phyloP scores from a whole-genome alignment of 805 yeast species.

The Candida railenensis region DNA sequence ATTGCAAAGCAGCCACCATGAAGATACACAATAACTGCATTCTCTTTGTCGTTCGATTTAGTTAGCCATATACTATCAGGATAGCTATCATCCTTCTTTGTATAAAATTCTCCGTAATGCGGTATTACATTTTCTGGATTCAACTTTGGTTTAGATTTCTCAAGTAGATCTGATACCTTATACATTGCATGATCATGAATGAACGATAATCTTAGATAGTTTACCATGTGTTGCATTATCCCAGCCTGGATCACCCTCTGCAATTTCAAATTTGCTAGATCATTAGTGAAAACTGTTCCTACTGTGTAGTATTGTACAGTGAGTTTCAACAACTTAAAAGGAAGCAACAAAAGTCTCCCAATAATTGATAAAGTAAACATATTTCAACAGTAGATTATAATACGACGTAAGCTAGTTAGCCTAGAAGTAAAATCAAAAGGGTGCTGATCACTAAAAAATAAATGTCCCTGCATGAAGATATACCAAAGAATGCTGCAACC shows the following conservation, averaged over 20 bases:
- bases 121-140: not conserved
- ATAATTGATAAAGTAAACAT: not conserved
- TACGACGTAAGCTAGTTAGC: too few relatives aligned
- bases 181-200: not conserved
- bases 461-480: too few relatives aligned
- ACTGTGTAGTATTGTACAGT: not conserved
- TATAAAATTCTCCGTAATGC: not conserved
- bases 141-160: not conserved
- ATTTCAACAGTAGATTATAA: too few relatives aligned
- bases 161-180: not conserved
- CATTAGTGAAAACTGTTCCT: not conserved
- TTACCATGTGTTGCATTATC: conserved; percentile 2
- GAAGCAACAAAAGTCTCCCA: not conserved
- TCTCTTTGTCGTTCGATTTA: not conserved
- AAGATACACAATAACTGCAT: conserved; percentile 9
- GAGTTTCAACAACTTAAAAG: not conserved
- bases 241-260: not conserved
- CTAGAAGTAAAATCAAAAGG: too few relatives aligned
- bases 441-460: too few relatives aligned
- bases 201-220: not conserved
- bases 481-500: too few relatives aligned
- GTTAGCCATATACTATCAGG: not conserved
- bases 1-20: conserved; percentile 13
- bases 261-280: not conserved
- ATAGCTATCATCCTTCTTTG: not conserved